A percentile compares a stretch with the other conserved stretches of the same genome.
Conservation (phyloP, 345 rosid genomes). For the Boechera stricta region DNA sequence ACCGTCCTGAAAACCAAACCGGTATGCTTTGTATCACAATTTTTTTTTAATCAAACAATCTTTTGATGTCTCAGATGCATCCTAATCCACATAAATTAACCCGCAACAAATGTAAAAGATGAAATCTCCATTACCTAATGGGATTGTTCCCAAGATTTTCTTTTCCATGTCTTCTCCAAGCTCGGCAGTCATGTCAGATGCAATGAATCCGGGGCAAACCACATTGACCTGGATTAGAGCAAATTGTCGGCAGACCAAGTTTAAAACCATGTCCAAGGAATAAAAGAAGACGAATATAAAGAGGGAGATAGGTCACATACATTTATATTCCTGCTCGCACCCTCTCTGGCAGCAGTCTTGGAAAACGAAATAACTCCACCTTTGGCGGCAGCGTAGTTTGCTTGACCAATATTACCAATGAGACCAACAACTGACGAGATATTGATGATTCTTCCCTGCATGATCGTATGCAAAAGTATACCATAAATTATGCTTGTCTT, state of each 20-base stretch:
- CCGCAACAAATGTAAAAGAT: background rate
- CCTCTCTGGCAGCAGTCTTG: slow-evolving; percentile 87
- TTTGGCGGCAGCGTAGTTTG: slow-evolving; percentile 98
- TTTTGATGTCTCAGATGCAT: slow-evolving; percentile 12
- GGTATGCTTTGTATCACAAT: slow-evolving; percentile 27
- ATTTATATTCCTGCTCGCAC: slow-evolving; percentile 87
- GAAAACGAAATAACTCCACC: slow-evolving; percentile 96
- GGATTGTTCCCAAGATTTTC: slow-evolving; percentile 86
- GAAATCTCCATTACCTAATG: slow-evolving; percentile 64
- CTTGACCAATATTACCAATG: slow-evolving; percentile 94
- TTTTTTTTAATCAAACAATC: background rate
- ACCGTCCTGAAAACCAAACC: slow-evolving; percentile 67
- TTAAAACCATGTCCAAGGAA: background rate
- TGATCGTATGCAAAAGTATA: slow-evolving; percentile 7
- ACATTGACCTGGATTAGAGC: slow-evolving; percentile 72
- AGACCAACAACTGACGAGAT: slow-evolving; percentile 95
- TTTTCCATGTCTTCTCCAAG: slow-evolving; percentile 91
- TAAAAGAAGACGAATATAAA: slow-evolving; percentile 4
- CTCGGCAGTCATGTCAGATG: slow-evolving; percentile 93
- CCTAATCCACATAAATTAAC: background rate
- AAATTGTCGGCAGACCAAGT: background rate
- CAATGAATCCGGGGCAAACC: slow-evolving; percentile 93
- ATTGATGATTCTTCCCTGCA: slow-evolving; percentile 88
- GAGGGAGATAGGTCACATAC: slow-evolving; percentile 49
- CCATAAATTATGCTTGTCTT: background rate